Percentiles rank a stretch among this genome's conserved stretches.
phyloP scores from a whole-genome alignment of 441 rosid species.

The Daphne laureola region DNA sequence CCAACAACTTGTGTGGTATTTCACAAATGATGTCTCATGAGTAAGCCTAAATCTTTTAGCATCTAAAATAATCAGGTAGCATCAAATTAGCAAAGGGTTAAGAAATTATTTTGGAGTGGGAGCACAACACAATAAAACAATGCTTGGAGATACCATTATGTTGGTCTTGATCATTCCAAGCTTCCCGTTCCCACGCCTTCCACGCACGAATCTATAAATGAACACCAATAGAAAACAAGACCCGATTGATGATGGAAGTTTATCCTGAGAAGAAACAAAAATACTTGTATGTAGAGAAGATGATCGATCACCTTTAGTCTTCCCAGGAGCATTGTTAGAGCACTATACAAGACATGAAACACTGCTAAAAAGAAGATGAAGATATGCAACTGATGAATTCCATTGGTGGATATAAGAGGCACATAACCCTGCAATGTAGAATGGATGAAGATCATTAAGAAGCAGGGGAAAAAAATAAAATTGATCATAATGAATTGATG shows the following conservation, averaged over 20 bases:
- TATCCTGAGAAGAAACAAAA: not conserved
- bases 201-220: constrained; percentile 68
- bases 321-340: constrained; percentile 78
- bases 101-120: too few species aligned
- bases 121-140: too few species aligned
- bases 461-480: too few species aligned
- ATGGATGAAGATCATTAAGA: constrained; percentile 7
- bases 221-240: constrained; percentile 1
- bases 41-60: constrained; percentile 82
- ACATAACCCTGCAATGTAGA: constrained; percentile 37
- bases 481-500: not conserved
- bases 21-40: constrained; percentile 84
- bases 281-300: not conserved
- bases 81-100: constrained; percentile 3
- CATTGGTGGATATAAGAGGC: constrained; percentile 67
- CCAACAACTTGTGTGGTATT: constrained; percentile 56
- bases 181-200: constrained; percentile 76
- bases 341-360: constrained; percentile 79
- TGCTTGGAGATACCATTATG: constrained; percentile 33
- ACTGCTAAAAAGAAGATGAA: constrained; percentile 90
- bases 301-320: constrained; percentile 51
- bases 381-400: constrained; percentile 83
- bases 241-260: not conserved
- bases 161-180: constrained; percentile 27
- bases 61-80: constrained; percentile 35